Conservation (phyloP, 2,329 filamentous ascomycete genomes). For the Fusarium sp. region DNA sequence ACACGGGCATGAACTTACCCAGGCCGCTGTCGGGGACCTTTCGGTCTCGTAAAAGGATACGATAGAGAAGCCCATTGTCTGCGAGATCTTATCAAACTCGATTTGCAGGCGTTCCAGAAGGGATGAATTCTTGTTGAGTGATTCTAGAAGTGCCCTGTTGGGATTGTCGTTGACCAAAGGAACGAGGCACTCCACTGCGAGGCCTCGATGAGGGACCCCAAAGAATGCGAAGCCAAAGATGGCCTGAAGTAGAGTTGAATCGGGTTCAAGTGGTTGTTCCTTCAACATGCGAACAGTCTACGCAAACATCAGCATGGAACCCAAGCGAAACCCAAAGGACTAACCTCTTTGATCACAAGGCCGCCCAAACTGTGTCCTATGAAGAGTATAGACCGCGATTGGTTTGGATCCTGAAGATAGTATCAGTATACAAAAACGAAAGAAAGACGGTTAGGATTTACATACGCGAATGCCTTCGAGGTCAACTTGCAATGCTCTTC, state of each 20-base stretch:
- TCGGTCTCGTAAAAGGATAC: conserved; percentile 9
- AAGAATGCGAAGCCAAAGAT: background rate
- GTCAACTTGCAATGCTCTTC: background rate
- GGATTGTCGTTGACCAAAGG: background rate
- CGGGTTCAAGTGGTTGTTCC: background rate
- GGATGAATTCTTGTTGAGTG: background rate
- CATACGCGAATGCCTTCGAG: background rate
- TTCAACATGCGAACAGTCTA: background rate
- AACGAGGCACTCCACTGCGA: background rate
- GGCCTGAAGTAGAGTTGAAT: rapidly evolving
- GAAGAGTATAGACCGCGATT: background rate
- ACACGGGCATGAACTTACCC: background rate
- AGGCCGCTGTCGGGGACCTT: background rate
- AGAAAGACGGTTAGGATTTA: too few species aligned
- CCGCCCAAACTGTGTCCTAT: conserved; percentile 1
- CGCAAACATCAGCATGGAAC: background rate
- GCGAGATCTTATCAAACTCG: background rate
- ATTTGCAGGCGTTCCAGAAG: background rate
- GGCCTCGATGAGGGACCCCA: background rate
- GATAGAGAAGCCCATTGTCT: rapidly evolving
- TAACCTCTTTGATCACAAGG: conserved; percentile 4
- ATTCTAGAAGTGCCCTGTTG: background rate
- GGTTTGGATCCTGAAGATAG: rapidly evolving
- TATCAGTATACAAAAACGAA: rapidly evolving
- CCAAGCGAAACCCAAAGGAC: background rate